These are phyloP conservation scores for Citrus unshiu DNA, from an alignment of 345 rosid genomes.

Conservation along the genomic window DNA sequence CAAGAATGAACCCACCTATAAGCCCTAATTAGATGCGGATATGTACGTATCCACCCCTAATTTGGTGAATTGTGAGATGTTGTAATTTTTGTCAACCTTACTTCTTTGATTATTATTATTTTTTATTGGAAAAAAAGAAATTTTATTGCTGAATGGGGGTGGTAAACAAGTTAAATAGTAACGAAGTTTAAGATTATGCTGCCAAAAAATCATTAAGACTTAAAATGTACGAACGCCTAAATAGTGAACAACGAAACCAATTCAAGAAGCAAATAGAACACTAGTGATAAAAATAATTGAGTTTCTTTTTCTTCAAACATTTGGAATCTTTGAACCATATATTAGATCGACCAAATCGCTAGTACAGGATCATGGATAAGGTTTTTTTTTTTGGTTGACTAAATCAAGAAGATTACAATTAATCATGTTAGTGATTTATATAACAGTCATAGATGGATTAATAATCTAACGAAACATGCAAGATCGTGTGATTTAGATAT, in stretches of 20 bases:
- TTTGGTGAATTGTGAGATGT: too few relatives aligned
- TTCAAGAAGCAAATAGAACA: neutral
- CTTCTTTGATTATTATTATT: neutral
- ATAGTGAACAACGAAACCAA: neutral
- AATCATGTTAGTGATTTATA: neutral
- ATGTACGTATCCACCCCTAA: too few relatives aligned
- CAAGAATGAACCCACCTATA: too few relatives aligned
- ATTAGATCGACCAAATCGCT: neutral
- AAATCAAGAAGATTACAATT: neutral
- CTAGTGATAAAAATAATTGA: neutral
- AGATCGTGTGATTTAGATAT: neutral
- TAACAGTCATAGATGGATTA: neutral
- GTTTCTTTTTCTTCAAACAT: neutral
- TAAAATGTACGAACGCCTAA: neutral
- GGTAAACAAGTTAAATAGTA: neutral
- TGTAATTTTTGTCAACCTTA: neutral
- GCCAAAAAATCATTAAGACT: neutral
- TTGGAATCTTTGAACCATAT: neutral
- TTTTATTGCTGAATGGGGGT: neutral
- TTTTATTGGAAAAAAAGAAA: too few relatives aligned
- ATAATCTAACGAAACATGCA: neutral
- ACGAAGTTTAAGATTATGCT: neutral
- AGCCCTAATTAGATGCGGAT: too few relatives aligned
- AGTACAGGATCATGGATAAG: neutral
- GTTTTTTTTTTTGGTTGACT: neutral